Conservation (phyloP, 352 stramenopile genomes). For the Pythium insidiosum region DNA sequence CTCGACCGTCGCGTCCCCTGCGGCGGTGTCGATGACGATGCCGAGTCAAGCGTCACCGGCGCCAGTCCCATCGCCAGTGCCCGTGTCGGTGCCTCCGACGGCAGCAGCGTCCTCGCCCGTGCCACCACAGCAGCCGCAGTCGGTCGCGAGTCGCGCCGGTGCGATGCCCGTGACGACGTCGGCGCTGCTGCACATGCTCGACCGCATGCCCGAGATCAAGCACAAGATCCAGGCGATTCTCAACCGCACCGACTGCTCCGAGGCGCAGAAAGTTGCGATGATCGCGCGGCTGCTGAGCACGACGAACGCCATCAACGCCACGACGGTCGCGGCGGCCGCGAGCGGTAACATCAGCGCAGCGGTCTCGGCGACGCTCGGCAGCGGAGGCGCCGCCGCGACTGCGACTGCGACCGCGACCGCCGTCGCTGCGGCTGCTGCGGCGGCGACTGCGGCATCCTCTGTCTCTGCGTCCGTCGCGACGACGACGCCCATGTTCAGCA, state of each 20-base stretch:
- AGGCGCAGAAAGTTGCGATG: conserved; percentile 85
- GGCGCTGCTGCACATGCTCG: conserved; percentile 69
- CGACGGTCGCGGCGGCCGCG: conserved; percentile 14
- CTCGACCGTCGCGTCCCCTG: no score
- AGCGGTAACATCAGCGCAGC: conserved; percentile 15
- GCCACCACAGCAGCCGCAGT: no score
- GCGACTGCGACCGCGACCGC: background rate
- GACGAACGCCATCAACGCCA: conserved; percentile 64
- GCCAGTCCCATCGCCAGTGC: no score
- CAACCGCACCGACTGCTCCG: conserved; percentile 77
- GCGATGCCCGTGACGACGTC: conserved; percentile 72
- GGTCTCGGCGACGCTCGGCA: conserved; percentile 14
- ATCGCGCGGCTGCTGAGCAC: conserved; percentile 80
- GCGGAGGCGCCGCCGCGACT: background rate
- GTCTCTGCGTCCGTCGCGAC: background rate
- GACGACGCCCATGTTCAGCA: background rate
- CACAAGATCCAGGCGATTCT: conserved; percentile 86
- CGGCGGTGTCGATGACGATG: no score
- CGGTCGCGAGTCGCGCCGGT: no score
- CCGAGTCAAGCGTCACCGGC: no score
- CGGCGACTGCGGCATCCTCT: background rate
- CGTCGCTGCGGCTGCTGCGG: background rate
- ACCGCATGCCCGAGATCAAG: conserved; percentile 87
- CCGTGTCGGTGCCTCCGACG: no score
- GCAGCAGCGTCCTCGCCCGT: no score